Conservation (phyloP, 2,329 filamentous ascomycete genomes). For the Diaporthe citrichinensis region DNA sequence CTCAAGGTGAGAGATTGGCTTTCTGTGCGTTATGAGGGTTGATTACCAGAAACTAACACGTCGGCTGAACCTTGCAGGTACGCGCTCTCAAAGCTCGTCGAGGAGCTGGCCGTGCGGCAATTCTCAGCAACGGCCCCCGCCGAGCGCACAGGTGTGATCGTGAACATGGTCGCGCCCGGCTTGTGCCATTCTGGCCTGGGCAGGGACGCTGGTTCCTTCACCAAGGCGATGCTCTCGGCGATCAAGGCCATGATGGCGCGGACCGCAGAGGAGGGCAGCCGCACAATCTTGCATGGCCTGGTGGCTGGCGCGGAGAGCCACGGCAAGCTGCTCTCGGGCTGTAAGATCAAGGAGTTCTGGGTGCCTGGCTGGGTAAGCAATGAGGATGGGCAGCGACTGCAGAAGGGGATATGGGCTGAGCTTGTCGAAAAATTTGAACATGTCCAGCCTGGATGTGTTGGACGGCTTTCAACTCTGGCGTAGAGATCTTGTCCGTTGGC, state of each 20-base stretch:
- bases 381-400: neutral
- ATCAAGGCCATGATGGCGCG: conserved; percentile 54
- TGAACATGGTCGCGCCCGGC: neutral
- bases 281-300: conserved; percentile 49
- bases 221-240: neutral
- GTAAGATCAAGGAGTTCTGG: conserved; percentile 47
- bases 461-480: neutral
- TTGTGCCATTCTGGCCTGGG: conserved; percentile 35
- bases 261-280: conserved; percentile 60
- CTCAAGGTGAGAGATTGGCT: neutral
- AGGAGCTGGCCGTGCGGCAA: neutral
- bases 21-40: neutral
- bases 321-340: conserved; percentile 53
- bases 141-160: neutral
- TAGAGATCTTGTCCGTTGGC: neutral
- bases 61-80: neutral
- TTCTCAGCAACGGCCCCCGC: neutral
- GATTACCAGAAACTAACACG: neutral
- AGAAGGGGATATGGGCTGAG: neutral
- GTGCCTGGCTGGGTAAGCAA: neutral
- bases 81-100: neutral
- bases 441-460: neutral
- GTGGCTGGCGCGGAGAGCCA: conserved; percentile 50
- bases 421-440: neutral
- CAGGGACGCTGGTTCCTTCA: neutral